phyloP scores from a whole-genome alignment of 1,284 basidiomycete species.

The Inonotus obliquus region DNA sequence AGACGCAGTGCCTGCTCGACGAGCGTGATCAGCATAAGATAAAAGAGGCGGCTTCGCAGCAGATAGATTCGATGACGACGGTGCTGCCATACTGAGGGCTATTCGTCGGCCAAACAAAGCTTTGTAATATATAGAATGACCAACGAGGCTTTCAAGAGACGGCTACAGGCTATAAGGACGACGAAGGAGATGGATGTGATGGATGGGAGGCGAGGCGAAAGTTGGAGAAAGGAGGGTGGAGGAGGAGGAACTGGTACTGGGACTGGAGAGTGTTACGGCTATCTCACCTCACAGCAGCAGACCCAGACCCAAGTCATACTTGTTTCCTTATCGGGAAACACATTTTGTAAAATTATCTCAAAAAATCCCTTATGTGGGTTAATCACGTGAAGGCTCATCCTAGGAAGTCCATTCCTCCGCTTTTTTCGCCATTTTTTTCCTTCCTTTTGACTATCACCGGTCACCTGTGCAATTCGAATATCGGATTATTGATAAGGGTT shows the following conservation, averaged over 20 bases:
- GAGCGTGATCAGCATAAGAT: constrained; percentile 60
- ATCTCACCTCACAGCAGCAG: too few relatives aligned
- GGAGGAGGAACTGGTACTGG: neutral
- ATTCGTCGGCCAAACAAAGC: neutral
- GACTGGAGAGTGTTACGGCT: too few relatives aligned
- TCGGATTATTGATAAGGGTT: too few relatives aligned
- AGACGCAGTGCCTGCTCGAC: constrained; percentile 31
- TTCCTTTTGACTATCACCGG: neutral
- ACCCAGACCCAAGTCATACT: too few relatives aligned
- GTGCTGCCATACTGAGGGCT: constrained; percentile 10
- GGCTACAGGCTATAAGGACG: neutral
- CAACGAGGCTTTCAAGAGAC: neutral
- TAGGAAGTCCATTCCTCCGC: too few relatives aligned
- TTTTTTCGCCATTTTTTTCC: neutral
- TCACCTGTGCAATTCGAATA: neutral
- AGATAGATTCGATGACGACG: constrained; percentile 7
- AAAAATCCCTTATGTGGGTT: neutral
- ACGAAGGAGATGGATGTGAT: neutral
- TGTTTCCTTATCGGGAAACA: too few relatives aligned
- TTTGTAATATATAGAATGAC: neutral
- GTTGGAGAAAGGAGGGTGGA: neutral
- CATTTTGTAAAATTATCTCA: too few relatives aligned
- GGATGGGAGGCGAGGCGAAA: neutral
- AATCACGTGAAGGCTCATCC: neutral
- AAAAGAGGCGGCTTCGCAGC: constrained; percentile 33